Conservation (phyloP, 169 alveolate species). For the Plasmodium malariae region DNA sequence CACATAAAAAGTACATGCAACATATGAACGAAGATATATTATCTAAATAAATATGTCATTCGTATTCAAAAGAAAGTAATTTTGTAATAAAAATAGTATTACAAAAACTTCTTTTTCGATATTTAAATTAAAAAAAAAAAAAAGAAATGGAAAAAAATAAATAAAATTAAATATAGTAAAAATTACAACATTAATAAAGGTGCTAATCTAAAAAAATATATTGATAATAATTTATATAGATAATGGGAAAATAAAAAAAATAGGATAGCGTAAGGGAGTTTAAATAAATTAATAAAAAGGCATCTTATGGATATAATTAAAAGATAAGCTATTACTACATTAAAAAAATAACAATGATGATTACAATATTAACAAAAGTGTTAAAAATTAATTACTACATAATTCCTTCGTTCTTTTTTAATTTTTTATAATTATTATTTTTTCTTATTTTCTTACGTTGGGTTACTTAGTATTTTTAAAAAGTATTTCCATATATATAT, state of each 20-base stretch:
- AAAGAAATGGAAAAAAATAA: neutral
- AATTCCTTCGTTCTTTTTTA: too few relatives aligned
- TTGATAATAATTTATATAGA: slow-evolving; percentile 19
- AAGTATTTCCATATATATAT: neutral
- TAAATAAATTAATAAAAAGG: slow-evolving; percentile 11
- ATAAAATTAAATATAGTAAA: slow-evolving; percentile 21
- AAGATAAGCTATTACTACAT: slow-evolving; percentile 18
- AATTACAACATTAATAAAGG: slow-evolving; percentile 31
- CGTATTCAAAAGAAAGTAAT: slow-evolving; percentile 13
- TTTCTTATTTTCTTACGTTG: too few relatives aligned
- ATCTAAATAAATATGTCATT: neutral
- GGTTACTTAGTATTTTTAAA: too few relatives aligned
- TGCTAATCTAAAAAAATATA: slow-evolving; percentile 7
- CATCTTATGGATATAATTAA: slow-evolving; percentile 17
- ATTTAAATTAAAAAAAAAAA: slow-evolving; percentile 25
- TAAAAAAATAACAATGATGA: too few relatives aligned
- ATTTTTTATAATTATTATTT: too few relatives aligned
- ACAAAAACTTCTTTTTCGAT: slow-evolving; percentile 11
- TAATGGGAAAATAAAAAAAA: neutral
- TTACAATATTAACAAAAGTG: too few relatives aligned
- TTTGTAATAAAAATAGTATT: slow-evolving; percentile 18
- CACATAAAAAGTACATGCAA: neutral
- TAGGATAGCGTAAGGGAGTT: neutral
- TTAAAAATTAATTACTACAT: too few relatives aligned
- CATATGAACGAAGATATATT: neutral